Conservation (phyloP, 2,329 filamentous ascomycete genomes). For the Geosmithia putterillii region DNA sequence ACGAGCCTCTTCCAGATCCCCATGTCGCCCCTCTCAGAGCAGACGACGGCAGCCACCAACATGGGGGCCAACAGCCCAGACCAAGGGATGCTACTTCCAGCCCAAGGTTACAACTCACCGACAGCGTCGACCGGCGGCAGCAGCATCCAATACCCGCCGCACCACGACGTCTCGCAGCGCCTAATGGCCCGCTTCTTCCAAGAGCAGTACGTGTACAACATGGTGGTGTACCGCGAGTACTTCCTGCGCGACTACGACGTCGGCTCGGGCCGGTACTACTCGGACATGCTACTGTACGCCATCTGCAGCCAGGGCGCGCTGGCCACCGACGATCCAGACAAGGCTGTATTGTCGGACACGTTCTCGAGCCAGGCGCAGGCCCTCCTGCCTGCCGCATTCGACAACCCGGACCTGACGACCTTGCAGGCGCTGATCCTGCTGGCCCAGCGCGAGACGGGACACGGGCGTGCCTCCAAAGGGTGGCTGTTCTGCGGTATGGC, state of each 20-base stretch:
- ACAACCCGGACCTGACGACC: conserved; percentile 32
- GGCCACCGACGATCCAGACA: conserved; percentile 23
- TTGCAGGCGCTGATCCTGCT: conserved; percentile 31
- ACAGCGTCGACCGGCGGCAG: not conserved
- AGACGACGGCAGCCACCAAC: not conserved
- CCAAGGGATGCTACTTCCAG: too few species aligned
- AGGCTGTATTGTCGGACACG: conserved; percentile 22
- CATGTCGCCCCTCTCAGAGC: conserved; percentile 9
- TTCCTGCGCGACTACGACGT: conserved; percentile 36
- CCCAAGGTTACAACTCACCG: not conserved
- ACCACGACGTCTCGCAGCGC: conserved; percentile 28
- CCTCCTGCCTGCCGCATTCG: conserved; percentile 29
- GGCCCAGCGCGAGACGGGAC: conserved; percentile 33
- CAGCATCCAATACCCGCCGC: conserved; percentile 21
- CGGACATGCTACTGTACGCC: conserved; percentile 32
- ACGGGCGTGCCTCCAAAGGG: conserved; percentile 32
- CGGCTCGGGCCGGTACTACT: conserved; percentile 33
- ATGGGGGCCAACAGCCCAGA: not conserved
- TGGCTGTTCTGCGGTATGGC: conserved; percentile 41
- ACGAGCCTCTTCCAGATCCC: conserved; percentile 32
- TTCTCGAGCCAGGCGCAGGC: conserved; percentile 31
- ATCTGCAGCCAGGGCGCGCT: conserved; percentile 36
- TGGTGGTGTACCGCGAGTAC: conserved; percentile 37
- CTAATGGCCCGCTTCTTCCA: conserved; percentile 36
- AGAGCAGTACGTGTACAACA: conserved; percentile 33